Evolutionary conservation across 768 basidiomycete species (phyloP).

Genomic region (Chalciporus pseudorubinellus): DNA sequence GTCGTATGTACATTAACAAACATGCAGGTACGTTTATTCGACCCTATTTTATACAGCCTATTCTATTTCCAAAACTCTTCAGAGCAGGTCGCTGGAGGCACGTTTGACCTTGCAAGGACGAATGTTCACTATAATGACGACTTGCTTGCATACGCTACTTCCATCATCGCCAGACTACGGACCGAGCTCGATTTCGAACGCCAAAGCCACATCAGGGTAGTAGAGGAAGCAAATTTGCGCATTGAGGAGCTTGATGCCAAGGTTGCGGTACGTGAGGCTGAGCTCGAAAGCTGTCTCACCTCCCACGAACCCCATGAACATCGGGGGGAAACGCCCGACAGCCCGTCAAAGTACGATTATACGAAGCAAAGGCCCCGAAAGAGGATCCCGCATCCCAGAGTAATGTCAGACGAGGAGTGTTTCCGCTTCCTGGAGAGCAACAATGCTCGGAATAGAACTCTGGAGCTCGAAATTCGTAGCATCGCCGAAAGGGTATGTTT

Average conservation of each 20-base stretch:
- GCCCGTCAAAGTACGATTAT: neutral
- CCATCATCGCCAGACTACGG: slow-evolving; percentile 43
- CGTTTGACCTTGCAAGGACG: neutral
- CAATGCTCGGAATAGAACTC: slow-evolving; percentile 38
- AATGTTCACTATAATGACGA: slow-evolving; percentile 22
- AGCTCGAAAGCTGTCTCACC: slow-evolving; percentile 43
- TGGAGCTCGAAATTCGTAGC: slow-evolving; percentile 45
- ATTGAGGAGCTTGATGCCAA: slow-evolving; percentile 49
- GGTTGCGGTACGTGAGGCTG: slow-evolving; percentile 55
- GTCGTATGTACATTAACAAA: slow-evolving; percentile 39
- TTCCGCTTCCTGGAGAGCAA: slow-evolving; percentile 39
- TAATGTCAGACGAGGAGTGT: slow-evolving; percentile 38
- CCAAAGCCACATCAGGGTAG: slow-evolving; percentile 39
- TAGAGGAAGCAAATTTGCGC: slow-evolving; percentile 39
- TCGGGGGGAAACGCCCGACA: neutral
- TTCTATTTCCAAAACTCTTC: slow-evolving; percentile 7
- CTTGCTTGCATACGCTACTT: slow-evolving; percentile 41
- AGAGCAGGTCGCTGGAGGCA: slow-evolving; percentile 16
- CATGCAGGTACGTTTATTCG: slow-evolving; percentile 41
- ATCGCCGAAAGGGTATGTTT: slow-evolving; percentile 36
- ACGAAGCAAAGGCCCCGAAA: neutral
- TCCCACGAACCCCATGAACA: neutral
- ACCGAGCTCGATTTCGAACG: slow-evolving; percentile 46
- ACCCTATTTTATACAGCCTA: slow-evolving; percentile 7
- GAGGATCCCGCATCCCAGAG: slow-evolving; percentile 13